Base-by-base conservation (phyloP, 2,329 filamentous ascomycete genomes). In the Penicillium palitans region DNA sequence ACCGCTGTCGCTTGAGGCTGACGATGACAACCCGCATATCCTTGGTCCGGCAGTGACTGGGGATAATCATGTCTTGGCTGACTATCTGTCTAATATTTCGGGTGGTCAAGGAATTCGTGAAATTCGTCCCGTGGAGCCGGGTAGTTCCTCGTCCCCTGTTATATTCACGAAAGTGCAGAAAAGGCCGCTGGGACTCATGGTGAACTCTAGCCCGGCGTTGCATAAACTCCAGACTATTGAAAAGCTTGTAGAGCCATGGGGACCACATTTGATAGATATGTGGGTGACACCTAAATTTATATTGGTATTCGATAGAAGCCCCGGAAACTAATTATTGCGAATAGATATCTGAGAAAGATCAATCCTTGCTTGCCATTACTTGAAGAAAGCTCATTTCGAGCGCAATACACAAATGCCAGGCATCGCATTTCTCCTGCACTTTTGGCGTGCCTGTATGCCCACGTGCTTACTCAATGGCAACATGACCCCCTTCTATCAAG, bases 341-440 rank as follows among this genome's bases (percentile, higher is more conserved):
- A 5, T 31, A 82, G 80, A 6, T 84, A 82, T 64, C 82, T 84
- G 57, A 64, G 68, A 10, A 78, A 81, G 52, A 75, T 79, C 9
- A 82, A 86, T 63, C 70, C 71, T 4, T 83, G 81, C 29, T 80
- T 86, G 48, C 84, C 84, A 0, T 64, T 86, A 0, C 70, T 86
- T 1, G 81, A 86, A 48, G 78, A 82, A 57, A 61, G 68, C 0
- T 78, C 79, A 0, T 82, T 85, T 51, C 70, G 76, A 13, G 70
- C 67, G 1, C 76, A 78, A 25, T 80, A 78, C 52, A 65, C 50
- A 0, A 70, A 73, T 6, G 70, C 76, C 35, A 79, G 78, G 59
- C 73, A 78, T 1, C 73, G 74, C 1, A 78, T 83, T 44, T 84
- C 83, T 0, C 80, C 81, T 0, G 80, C 82, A 0, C 67, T 86